These are phyloP conservation scores for Pezicula rhizophila DNA, from an alignment of 2,329 filamentous ascomycete species.

Conservation along the genomic window DNA sequence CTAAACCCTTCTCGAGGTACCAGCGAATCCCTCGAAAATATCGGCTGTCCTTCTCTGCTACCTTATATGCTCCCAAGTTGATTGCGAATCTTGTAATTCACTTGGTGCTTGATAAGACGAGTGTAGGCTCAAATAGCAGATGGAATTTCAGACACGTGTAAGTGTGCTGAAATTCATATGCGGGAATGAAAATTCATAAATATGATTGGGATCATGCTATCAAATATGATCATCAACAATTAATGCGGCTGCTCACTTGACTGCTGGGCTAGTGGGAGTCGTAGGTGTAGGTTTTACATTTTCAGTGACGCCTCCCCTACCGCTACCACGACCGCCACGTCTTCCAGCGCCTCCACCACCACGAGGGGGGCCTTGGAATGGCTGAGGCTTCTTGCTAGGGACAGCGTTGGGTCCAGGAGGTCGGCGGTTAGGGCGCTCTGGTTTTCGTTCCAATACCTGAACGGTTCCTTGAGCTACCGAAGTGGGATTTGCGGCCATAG, in stretches of 20 bases:
- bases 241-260: slow-evolving; percentile 11
- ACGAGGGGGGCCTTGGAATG: slow-evolving; percentile 5
- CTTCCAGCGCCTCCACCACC: slow-evolving; percentile 17
- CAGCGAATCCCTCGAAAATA: too few relatives aligned
- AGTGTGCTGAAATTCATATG: too few relatives aligned
- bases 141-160: too few relatives aligned
- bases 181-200: too few relatives aligned
- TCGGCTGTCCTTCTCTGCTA: too few relatives aligned
- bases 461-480: slow-evolving; percentile 79
- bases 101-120: too few relatives aligned
- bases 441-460: slow-evolving; percentile 75
- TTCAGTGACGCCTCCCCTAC: slow-evolving; percentile 4
- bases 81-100: too few relatives aligned
- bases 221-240: too few relatives aligned
- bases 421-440: neutral
- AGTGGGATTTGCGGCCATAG: slow-evolving; percentile 75
- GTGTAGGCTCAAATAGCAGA: too few relatives aligned
- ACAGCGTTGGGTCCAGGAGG: slow-evolving; percentile 67
- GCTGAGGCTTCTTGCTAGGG: slow-evolving; percentile 65
- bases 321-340: slow-evolving; percentile 10
- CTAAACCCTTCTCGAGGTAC: too few relatives aligned
- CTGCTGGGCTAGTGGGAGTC: slow-evolving; percentile 20
- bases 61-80: too few relatives aligned
- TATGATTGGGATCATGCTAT: too few relatives aligned
- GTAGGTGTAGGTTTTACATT: slow-evolving; percentile 6